Percentiles rank a stretch among this genome's conserved stretches.
phyloP scores from a whole-genome alignment of 805 yeast genomes.

The Wickerhamiella lipophila region DNA sequence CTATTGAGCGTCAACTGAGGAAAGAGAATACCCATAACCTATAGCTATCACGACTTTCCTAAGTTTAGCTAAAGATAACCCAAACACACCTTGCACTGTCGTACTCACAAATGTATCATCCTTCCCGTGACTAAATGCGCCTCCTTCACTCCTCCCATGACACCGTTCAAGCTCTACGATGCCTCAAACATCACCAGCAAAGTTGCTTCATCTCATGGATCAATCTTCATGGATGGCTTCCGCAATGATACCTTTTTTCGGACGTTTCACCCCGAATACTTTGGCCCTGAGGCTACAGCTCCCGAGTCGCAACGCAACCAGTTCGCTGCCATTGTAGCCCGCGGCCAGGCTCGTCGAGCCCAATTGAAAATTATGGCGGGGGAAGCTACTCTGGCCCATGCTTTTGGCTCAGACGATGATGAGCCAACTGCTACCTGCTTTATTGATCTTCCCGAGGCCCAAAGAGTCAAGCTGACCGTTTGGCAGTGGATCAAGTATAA shows the following conservation, averaged over 20 bases:
- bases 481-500: background rate
- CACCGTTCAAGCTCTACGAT: background rate
- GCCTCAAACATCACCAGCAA: background rate
- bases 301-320: background rate
- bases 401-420: background rate
- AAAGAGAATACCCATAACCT: too few relatives aligned
- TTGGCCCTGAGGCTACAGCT: conserved; percentile 2
- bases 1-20: too few relatives aligned
- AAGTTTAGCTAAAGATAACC: too few relatives aligned
- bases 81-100: too few relatives aligned
- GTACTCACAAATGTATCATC: too few relatives aligned
- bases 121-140: too few relatives aligned
- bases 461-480: background rate
- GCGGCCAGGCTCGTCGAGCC: background rate
- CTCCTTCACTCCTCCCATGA: too few relatives aligned
- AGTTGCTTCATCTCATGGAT: background rate
- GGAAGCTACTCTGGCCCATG: background rate
- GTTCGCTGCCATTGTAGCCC: background rate
- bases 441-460: background rate
- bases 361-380: background rate
- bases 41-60: too few relatives aligned
- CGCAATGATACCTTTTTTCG: background rate
- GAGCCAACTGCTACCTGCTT: background rate
- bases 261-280: conserved; percentile 1
- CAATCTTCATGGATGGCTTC: conserved; percentile 4